Conservation (phyloP, 345 rosid species). For the Melaleuca quinquenervia region DNA sequence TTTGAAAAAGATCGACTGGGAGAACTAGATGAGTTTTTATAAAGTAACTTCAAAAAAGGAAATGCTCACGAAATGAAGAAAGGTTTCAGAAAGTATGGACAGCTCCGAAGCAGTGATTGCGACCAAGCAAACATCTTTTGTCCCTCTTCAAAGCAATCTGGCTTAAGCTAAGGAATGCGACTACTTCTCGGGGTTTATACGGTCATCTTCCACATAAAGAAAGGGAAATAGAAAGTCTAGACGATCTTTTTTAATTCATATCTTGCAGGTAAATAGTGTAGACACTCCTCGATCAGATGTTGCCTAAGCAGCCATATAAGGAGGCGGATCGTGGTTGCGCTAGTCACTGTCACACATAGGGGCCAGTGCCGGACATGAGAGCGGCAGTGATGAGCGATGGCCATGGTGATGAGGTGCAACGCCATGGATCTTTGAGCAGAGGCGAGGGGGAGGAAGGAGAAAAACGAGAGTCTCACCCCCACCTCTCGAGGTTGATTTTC, state of each 20-base stretch:
- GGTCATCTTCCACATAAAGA: background rate
- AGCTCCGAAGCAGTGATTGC: background rate
- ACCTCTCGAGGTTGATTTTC: background rate
- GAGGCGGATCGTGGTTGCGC: too few relatives aligned
- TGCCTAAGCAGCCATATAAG: background rate
- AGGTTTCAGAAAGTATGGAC: background rate
- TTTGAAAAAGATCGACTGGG: background rate
- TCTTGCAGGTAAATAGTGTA: background rate
- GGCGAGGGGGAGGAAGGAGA: too few relatives aligned
- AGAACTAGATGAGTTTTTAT: background rate
- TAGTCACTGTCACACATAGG: too few relatives aligned
- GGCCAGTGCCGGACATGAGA: background rate
- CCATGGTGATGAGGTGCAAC: background rate
- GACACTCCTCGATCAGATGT: background rate
- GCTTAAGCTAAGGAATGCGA: background rate
- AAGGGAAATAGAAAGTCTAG: background rate
- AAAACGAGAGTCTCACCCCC: too few relatives aligned
- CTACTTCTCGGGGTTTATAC: background rate
- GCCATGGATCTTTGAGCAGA: too few relatives aligned
- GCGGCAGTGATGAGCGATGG: background rate
- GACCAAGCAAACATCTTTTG: background rate
- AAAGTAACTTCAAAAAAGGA: background rate
- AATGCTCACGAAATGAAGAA: background rate
- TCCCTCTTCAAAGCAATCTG: background rate
- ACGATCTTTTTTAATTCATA: too few relatives aligned